Base-by-base conservation (phyloP, 495 filamentous ascomycete genomes). In the Trichoderma erinaceum region DNA sequence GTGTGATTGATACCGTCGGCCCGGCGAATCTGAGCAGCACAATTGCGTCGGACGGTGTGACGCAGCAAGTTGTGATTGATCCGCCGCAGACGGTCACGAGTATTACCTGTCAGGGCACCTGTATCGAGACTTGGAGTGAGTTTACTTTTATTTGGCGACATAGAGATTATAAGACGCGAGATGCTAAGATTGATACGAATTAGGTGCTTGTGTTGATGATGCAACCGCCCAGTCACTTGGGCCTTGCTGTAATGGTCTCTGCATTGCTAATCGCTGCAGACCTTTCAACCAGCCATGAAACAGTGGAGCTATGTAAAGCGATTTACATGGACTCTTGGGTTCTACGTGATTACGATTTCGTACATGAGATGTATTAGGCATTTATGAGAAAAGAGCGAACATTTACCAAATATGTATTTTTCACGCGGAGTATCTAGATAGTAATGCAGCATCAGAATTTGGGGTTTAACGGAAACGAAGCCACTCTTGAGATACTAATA, bases 41-140 rank as follows among this genome's bases (percentile, higher is more conserved):
- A 3, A 66, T 61, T 32, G 56, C 56, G 5, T 18, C 56, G 23
- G 56, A 66, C 21, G 25, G 16, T 32, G 65, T 43, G 15, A 32
- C 41, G 35, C 65, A 66, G 65, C 38, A 32, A 25, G 41, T 66
- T 29, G 65, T 66, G 41, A 32, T 66, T 32, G 65, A 48, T 15
- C 41, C 38, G 18, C 41, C 65, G 7, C 38, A 66, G 44, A 16
- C 43, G 41, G 43, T 66, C 25, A 46, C 27, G 7, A 66, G 65
- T 29, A 46, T 66, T n/a, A 48, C n/a, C 21, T 66, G 65, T 41
- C 13, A 52, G 65, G 65, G 65, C n/a, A 66, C 65, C 5, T 66
- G 65, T 32, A 16, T 66, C 16, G 41, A 32, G 41, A 46, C 44
- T 21, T 50, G 50, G 29, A 41, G 65, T 66, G 29, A 50, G 65